Conservation (phyloP, 176 grass and related monocot species). For the Panicum miliaceum region DNA sequence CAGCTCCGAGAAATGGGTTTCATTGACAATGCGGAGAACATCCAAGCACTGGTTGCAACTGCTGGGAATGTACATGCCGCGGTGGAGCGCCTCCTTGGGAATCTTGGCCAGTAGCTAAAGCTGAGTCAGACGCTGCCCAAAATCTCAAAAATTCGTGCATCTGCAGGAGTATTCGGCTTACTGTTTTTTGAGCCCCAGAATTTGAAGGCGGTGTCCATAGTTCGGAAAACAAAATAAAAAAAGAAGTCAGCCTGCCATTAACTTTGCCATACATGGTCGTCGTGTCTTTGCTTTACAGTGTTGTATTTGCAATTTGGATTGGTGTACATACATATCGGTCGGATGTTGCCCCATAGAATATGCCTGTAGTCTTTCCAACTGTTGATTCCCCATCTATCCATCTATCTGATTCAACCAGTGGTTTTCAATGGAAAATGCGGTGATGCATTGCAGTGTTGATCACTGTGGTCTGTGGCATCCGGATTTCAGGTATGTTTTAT, state of each 20-base stretch:
- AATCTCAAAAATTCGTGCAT: background rate
- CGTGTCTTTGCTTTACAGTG: conserved; percentile 47
- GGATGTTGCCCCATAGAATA: conserved; percentile 37
- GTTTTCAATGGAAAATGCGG: background rate
- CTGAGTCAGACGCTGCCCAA: conserved; percentile 16
- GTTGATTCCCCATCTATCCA: conserved; percentile 3
- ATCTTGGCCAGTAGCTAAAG: conserved; percentile 70
- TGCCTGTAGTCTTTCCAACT: conserved; percentile 30
- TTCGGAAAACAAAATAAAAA: conserved; percentile 40
- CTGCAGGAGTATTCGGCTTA: conserved; percentile 24
- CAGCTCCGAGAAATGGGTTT: conserved; percentile 99
- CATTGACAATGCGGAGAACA: conserved; percentile 85
- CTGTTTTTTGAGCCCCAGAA: conserved; percentile 26
- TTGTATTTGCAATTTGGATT: conserved; percentile 56
- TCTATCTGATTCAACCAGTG: conserved; percentile 5
- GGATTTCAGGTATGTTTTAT: background rate
- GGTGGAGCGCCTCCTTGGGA: conserved; percentile 88
- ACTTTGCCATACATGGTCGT: conserved; percentile 45
- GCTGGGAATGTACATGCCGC: conserved; percentile 93
- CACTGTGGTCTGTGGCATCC: background rate
- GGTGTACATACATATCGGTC: conserved; percentile 63
- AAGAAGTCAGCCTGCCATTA: conserved; percentile 46
- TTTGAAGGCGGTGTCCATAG: conserved; percentile 40
- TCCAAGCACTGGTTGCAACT: conserved; percentile 78
- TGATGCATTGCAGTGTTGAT: background rate